Evolutionary conservation across 2,329 filamentous ascomycete species (phyloP).

Genomic region (Fusarium chaquense): DNA sequence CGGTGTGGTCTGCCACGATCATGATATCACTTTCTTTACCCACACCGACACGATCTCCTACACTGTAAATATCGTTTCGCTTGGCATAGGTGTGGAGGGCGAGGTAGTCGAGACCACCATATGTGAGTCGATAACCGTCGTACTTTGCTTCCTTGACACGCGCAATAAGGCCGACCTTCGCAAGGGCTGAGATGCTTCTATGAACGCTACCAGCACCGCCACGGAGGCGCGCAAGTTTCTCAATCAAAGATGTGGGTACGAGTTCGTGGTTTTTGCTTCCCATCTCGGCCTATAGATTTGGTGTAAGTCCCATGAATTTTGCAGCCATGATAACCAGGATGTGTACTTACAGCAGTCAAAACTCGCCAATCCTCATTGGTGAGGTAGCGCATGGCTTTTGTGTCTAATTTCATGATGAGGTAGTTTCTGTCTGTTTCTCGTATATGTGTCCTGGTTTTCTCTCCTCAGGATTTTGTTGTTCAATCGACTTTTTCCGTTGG

Average conservation of each 20-base stretch:
- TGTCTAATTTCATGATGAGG: slow-evolving; percentile 90
- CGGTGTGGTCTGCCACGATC: slow-evolving; percentile 85
- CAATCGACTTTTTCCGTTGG: slow-evolving; percentile 9
- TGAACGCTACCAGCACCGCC: slow-evolving; percentile 84
- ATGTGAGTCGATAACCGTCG: slow-evolving; percentile 95
- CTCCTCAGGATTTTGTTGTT: background rate
- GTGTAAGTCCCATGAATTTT: slow-evolving; percentile 48
- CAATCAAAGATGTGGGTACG: slow-evolving; percentile 90
- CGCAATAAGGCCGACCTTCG: slow-evolving; percentile 91
- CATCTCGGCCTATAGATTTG: slow-evolving; percentile 78
- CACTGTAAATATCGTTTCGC: slow-evolving; percentile 84
- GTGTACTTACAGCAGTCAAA: slow-evolving; percentile 80
- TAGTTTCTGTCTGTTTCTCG: background rate
- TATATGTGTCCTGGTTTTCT: slow-evolving; percentile 2
- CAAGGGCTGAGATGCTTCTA: slow-evolving; percentile 87
- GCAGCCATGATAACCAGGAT: slow-evolving; percentile 48
- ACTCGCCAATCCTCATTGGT: slow-evolving; percentile 95
- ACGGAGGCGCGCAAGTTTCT: slow-evolving; percentile 83
- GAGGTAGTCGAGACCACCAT: slow-evolving; percentile 97
- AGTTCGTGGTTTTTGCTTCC: slow-evolving; percentile 98
- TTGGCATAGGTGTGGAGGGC: slow-evolving; percentile 90
- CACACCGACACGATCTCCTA: slow-evolving; percentile 93
- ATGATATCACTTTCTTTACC: slow-evolving; percentile 99
- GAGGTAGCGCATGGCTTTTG: slow-evolving; percentile 92
- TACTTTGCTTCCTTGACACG: slow-evolving; percentile 96